Conservation (phyloP, 306 rosid species). For the Arachis hypogaea region DNA sequence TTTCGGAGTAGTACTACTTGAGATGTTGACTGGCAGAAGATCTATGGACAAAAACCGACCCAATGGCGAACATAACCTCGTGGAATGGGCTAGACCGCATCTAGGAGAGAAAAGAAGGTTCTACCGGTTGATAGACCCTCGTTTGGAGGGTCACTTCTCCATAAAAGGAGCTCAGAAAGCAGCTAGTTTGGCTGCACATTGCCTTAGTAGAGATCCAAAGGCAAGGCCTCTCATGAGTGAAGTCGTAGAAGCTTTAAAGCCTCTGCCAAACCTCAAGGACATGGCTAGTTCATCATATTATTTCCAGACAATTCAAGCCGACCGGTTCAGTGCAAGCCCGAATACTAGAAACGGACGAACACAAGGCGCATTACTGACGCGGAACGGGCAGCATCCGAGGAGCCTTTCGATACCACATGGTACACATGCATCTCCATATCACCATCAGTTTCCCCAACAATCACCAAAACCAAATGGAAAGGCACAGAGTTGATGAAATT, state of each 20-base stretch:
- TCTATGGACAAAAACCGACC: constrained; percentile 98
- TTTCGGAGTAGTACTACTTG: constrained; percentile 94
- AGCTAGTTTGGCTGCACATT: constrained; percentile 71
- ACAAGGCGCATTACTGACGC: constrained; percentile 58
- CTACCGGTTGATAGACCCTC: constrained; percentile 79
- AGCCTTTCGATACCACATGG: constrained; percentile 70
- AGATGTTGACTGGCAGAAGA: constrained; percentile 94
- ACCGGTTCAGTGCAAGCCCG: constrained; percentile 73
- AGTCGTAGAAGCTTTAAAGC: constrained; percentile 83
- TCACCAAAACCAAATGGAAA: constrained; percentile 88
- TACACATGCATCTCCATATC: constrained; percentile 86
- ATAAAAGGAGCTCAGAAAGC: constrained; percentile 87
- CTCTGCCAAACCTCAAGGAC: constrained; percentile 88
- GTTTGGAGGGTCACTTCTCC: constrained; percentile 90
- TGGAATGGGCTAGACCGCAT: constrained; percentile 98
- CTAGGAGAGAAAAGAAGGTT: constrained; percentile 84
- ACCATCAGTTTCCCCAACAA: constrained; percentile 72
- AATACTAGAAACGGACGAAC: constrained; percentile 65
- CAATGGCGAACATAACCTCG: constrained; percentile 92
- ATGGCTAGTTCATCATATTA: constrained; percentile 96
- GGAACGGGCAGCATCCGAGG: constrained; percentile 77
- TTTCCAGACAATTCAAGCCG: constrained; percentile 83
- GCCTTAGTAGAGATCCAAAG: constrained; percentile 86
- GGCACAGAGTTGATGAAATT: constrained; percentile 52
- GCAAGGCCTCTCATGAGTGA: constrained; percentile 81